Base-by-base conservation (phyloP, 2,329 filamentous ascomycete species). In the Ophiocordyceps unilateralis region DNA sequence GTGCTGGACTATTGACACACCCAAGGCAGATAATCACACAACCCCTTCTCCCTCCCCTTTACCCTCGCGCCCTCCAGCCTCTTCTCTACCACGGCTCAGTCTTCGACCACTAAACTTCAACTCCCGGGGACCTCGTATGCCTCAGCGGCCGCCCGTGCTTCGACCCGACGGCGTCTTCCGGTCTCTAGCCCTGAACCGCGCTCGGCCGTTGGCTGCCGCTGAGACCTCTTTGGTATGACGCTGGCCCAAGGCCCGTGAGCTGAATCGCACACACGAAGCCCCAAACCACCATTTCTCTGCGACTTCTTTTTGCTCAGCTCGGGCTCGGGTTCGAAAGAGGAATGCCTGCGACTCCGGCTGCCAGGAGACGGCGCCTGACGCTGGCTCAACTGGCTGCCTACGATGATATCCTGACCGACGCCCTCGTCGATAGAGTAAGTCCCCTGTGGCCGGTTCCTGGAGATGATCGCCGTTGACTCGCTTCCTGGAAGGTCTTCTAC, bases 351-450 rank as follows among this genome's bases (percentile, higher is more conserved):
- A 48, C 59, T 49, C 44, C 59, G 49, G 43, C 59, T 36, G 52
- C 60, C 17, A 74, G 81, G 62, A 82, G 73, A 65, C 78, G 82
- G 57, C 76, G 78, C 48, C 70, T 98, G 53, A 94, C 87, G 8
- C 70, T 96, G 52, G 78, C 81, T 47, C 88, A 93, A 68, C 68
- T 98, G 54, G 82, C 87, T 26, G 81, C 82, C 41, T 96, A 96
- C 67, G 91, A 98, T 65, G 91, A 98, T 62, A 80, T 96, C 50
- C 70, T 93, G 48, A 98, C 91, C 8, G 91, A 98, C 72, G 83
- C 85, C 51, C 77, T 98, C 43, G 80, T 98, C 47, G 91, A 98
- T 63, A 86, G 89, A 66, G 89, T 95, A 73, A 64, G 83, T 72
- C 20, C n/a, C 32, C 6, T 36, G n/a, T n/a, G 6, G 6, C 32